A percentile compares a stretch with the other conserved stretches of the same genome.
Conservation (phyloP, 2,329 filamentous ascomycete species). For the Thelonectria discophora region DNA sequence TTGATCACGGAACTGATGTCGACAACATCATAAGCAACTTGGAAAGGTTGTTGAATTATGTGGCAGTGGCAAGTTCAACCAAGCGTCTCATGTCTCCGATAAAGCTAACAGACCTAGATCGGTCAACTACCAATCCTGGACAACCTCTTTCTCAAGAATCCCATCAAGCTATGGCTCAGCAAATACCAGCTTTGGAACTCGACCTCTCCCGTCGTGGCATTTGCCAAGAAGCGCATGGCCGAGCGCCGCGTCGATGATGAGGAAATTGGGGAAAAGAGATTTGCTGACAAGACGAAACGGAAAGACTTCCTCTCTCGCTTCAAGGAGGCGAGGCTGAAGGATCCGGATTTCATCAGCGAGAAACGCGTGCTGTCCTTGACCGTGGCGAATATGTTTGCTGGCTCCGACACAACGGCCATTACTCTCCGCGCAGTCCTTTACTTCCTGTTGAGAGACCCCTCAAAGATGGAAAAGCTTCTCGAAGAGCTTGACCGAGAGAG, state of each 20-base stretch:
- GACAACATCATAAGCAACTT: constrained; percentile 29
- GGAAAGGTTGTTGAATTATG: constrained; percentile 32
- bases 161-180: constrained; percentile 5
- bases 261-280: background rate
- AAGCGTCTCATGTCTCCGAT: background rate
- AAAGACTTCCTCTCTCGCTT: constrained; percentile 30
- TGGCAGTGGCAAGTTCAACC: constrained; percentile 16
- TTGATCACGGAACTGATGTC: constrained; percentile 27
- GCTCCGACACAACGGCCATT: constrained; percentile 32
- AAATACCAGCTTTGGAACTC: constrained; percentile 16
- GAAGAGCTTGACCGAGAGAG: constrained; percentile 69
- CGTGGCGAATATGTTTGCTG: constrained; percentile 31
- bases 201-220: constrained; percentile 13
- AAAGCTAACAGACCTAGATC: background rate
- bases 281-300: background rate
- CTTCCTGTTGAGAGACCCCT: constrained; percentile 19
- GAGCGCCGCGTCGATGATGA: background rate
- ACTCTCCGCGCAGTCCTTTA: constrained; percentile 29
- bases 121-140: constrained; percentile 19
- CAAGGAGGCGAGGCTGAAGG: constrained; percentile 20
- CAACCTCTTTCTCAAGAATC: constrained; percentile 13
- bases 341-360: constrained; percentile 24
- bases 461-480: constrained; percentile 59
- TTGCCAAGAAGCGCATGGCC: constrained; percentile 22
- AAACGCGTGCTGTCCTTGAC: constrained; percentile 27